Evolutionary conservation across 306 rosid genomes (phyloP).

Genomic region (Dicorynia guianensis): DNA sequence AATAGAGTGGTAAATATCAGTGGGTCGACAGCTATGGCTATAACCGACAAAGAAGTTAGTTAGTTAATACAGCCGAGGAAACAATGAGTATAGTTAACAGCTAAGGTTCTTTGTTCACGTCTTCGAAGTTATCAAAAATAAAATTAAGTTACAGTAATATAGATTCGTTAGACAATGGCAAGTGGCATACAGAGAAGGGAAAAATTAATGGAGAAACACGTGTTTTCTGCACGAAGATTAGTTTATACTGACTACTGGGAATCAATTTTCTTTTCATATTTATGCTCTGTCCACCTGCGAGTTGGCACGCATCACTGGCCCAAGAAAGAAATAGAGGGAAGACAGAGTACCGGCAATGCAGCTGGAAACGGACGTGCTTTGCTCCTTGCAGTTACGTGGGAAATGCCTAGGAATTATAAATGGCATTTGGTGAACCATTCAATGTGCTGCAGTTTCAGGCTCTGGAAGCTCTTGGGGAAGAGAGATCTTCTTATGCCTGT

Average conservation of each 20-base stretch:
- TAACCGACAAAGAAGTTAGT: not conserved
- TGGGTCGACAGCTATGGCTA: slow-evolving; percentile 20
- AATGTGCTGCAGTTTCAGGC: slow-evolving; percentile 9
- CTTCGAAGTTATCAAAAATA: too few relatives aligned
- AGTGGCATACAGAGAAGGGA: not conserved
- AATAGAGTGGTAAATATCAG: not conserved
- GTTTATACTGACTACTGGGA: too few relatives aligned
- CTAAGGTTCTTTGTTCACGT: too few relatives aligned
- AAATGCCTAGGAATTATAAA: slow-evolving; percentile 18
- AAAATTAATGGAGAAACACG: slow-evolving; percentile 16
- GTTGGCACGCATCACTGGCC: slow-evolving; percentile 44
- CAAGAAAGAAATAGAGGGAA: slow-evolving; percentile 25
- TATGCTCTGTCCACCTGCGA: not conserved
- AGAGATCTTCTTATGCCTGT: slow-evolving; percentile 31
- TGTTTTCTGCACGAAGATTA: slow-evolving; percentile 33
- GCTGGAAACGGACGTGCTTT: slow-evolving; percentile 44
- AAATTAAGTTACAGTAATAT: not conserved
- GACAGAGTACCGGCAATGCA: slow-evolving; percentile 38
- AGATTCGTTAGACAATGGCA: not conserved
- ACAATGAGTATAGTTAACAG: not conserved
- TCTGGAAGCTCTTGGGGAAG: slow-evolving; percentile 1
- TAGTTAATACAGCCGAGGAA: too few relatives aligned
- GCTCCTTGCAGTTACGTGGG: not conserved
- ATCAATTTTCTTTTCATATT: not conserved
- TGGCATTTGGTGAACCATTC: slow-evolving; percentile 39